Percentiles rank a stretch among this genome's conserved stretches.
Evolutionary conservation across 805 yeast genomes (phyloP).

Genomic region (Lipomyces kockii): DNA sequence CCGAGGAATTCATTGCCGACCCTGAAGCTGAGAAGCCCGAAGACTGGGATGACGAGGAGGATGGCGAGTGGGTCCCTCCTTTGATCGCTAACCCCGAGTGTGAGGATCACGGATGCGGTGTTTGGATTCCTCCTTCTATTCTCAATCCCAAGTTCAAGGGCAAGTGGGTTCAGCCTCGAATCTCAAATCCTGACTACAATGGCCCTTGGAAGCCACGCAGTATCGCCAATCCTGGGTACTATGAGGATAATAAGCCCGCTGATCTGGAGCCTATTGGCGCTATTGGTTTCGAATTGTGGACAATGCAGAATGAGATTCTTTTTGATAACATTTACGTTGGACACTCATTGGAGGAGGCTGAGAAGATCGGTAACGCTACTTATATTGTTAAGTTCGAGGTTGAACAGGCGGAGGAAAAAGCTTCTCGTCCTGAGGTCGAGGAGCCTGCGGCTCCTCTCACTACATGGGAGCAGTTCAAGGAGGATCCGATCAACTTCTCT

Average conservation of each 20-base stretch:
- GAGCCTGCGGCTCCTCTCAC: constrained; percentile 16
- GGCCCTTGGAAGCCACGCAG: constrained; percentile 77
- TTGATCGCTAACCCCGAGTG: constrained; percentile 76
- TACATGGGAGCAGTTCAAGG: constrained; percentile 42
- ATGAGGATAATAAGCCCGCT: constrained; percentile 61
- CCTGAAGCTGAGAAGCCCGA: constrained; percentile 70
- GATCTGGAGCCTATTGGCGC: constrained; percentile 73
- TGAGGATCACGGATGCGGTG: constrained; percentile 71
- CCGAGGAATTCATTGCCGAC: constrained; percentile 63
- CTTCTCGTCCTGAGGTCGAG: constrained; percentile 21
- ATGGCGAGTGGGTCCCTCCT: constrained; percentile 83
- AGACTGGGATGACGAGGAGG: constrained; percentile 89
- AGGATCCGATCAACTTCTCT: constrained; percentile 45
- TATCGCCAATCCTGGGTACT: constrained; percentile 72
- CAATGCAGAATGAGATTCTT: constrained; percentile 73
- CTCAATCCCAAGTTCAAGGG: constrained; percentile 76
- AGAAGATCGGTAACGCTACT: constrained; percentile 76
- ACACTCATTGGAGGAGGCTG: constrained; percentile 83
- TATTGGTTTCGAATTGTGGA: constrained; percentile 87
- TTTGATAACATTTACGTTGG: constrained; percentile 88
- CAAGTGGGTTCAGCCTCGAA: constrained; percentile 71
- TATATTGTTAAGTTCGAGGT: constrained; percentile 51
- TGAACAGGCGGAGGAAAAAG: constrained; percentile 41
- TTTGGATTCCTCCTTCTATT: constrained; percentile 71
- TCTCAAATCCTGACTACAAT: constrained; percentile 73